These are phyloP conservation scores for Dysphania ambrosioides DNA, from an alignment of 148 eudicot genomes.

Conservation along the genomic window DNA sequence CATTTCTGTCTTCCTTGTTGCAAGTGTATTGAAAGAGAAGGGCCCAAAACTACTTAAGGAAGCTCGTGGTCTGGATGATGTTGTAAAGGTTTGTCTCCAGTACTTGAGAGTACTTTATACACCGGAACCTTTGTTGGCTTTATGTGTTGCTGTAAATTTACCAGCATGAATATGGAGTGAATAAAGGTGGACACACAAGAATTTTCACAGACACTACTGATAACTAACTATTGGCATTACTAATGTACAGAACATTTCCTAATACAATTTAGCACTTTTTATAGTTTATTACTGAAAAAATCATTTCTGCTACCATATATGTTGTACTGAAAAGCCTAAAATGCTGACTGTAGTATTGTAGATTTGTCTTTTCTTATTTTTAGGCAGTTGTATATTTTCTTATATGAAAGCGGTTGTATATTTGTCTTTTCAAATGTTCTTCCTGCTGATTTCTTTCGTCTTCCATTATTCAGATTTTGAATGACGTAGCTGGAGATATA, in stretches of 20 bases:
- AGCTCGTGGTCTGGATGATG: conserved; percentile 96
- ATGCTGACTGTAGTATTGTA: background rate
- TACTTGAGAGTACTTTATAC: background rate
- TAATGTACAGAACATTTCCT: background rate
- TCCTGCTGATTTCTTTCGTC: background rate
- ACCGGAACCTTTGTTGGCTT: background rate
- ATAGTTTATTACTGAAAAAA: background rate
- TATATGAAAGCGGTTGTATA: too few relatives aligned
- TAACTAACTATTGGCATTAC: too few relatives aligned
- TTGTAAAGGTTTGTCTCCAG: conserved; percentile 66
- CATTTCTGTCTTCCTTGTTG: conserved; percentile 90
- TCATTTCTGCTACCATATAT: too few relatives aligned
- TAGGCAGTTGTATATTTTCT: too few relatives aligned
- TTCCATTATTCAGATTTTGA: conserved; percentile 62
- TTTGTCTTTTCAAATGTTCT: background rate
- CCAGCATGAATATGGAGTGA: too few relatives aligned
- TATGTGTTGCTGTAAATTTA: background rate
- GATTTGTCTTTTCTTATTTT: too few relatives aligned
- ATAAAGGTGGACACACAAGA: too few relatives aligned
- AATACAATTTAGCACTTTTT: background rate
- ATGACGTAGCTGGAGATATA: conserved; percentile 76
- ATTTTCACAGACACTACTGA: too few relatives aligned
- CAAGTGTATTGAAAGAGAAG: conserved; percentile 85
- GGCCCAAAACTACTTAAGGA: conserved; percentile 70
- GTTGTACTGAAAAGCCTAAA: background rate